A percentile compares a stretch with the other conserved stretches of the same genome.
phyloP scores from a whole-genome alignment of 2,329 filamentous ascomycete genomes.

The Eutypa lata region DNA sequence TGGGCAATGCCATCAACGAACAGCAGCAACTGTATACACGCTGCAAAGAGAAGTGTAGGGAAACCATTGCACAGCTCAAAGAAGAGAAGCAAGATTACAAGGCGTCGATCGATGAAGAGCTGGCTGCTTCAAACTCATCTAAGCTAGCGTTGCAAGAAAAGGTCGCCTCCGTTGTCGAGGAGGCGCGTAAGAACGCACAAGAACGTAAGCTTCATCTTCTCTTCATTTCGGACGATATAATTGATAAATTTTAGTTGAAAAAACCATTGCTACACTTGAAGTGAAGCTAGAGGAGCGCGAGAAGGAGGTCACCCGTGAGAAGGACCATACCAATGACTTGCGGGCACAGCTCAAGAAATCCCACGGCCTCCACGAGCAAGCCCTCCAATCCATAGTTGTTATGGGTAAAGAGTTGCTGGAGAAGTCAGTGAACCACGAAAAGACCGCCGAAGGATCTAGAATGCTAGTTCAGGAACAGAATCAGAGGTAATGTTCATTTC shows the following conservation, averaged over 20 bases:
- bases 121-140: constrained; percentile 7
- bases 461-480: constrained; percentile 12
- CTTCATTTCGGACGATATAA: neutral
- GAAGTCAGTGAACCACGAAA: constrained; percentile 7
- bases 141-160: constrained; percentile 14
- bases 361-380: constrained; percentile 13
- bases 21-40: constrained; percentile 41
- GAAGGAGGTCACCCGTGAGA: constrained; percentile 18
- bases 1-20: constrained; percentile 45
- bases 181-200: constrained; percentile 11
- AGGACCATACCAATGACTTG: constrained; percentile 12
- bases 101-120: constrained; percentile 26
- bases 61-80: constrained; percentile 32
- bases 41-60: constrained; percentile 30
- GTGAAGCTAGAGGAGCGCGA: constrained; percentile 16
- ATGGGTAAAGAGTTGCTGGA: constrained; percentile 18
- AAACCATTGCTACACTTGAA: constrained; percentile 13
- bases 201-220: constrained; percentile 12
- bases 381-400: constrained; percentile 11
- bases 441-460: constrained; percentile 8
- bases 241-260: constrained; percentile 17
- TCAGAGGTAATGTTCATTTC: constrained; percentile 13
- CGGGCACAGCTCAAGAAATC: constrained; percentile 15
- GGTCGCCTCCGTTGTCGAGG: constrained; percentile 9
- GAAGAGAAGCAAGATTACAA: constrained; percentile 30